Base-by-base conservation (phyloP, 208 protist species). In the Leishmania amazonensis region DNA sequence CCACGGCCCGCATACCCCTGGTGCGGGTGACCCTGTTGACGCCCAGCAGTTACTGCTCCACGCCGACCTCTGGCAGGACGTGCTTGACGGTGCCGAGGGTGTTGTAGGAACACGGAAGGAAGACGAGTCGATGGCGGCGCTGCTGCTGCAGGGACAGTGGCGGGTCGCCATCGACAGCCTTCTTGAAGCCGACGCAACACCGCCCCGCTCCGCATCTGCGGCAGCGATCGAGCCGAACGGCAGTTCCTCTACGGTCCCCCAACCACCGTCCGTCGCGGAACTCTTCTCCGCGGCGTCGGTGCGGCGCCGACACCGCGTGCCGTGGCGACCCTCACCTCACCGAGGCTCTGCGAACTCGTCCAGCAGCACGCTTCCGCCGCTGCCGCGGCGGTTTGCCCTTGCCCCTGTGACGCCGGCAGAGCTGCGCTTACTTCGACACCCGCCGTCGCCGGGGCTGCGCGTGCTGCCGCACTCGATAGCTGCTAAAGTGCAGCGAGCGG, bases 141-240 rank as follows among this genome's bases (percentile, higher is more conserved):
- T 80, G 72, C 76, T 84, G 21, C 70, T 85, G 24, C 40, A 54
- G 31, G 81, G 81, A 11, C 6, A 51, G 21, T 85, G 81, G 81
- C 45, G 7, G 40, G 13, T 6, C 1, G 76, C 71, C 35, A 15
- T 79, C 35, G 40, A 45, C 3, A 24, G 15, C 8, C 60, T 84
- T 49, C 68, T 68, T 0, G 75, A 6, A 47, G 3, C 15, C 1
- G 57, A 45, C 7, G 57, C 15, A 1, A 53, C 38, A 38, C 51
- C 42, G 19, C 31, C n/a, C 31, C 38, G 19, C 11, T 17, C 9
- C 24, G 31, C 38, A 47, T 62, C 40, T 1, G 3, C 21, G 6
- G 8, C 57, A 19, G 67, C 40, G 17, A 3, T 3, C 2, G 28
- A 31, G 45, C 67, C 9, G 5, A 54, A 21, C 19, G 0, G 38